These are phyloP conservation scores for Venturia pyrina DNA, from an alignment of 2,329 filamentous ascomycete genomes.

Conservation along the genomic window DNA sequence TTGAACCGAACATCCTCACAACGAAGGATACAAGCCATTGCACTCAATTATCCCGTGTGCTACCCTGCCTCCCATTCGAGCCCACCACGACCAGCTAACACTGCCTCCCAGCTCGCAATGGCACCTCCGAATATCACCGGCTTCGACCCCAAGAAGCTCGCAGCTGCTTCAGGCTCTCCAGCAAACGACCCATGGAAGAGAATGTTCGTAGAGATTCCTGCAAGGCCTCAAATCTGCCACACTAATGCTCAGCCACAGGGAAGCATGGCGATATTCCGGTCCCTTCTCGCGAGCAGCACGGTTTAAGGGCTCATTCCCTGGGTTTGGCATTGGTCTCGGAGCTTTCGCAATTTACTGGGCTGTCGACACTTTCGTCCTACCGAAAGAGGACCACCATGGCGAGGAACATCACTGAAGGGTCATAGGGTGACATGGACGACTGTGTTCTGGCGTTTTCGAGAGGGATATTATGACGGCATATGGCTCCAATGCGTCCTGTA, in stretches of 20 bases:
- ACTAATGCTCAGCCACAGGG: conserved; percentile 42
- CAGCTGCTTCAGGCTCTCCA: conserved; percentile 54
- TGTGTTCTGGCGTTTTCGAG: neutral
- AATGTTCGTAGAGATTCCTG: conserved; percentile 37
- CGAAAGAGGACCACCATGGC: conserved; percentile 9
- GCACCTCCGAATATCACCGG: conserved; percentile 70
- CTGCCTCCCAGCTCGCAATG: conserved; percentile 32
- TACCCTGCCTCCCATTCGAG: neutral
- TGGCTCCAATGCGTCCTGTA: neutral
- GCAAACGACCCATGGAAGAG: conserved; percentile 54
- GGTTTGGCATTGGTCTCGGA: conserved; percentile 82
- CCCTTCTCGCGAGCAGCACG: conserved; percentile 71
- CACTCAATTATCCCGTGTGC: neutral
- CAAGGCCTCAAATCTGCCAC: neutral
- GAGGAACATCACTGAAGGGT: conserved; percentile 1
- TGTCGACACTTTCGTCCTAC: conserved; percentile 21
- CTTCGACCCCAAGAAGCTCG: conserved; percentile 79
- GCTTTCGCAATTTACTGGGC: conserved; percentile 78
- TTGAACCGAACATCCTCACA: neutral
- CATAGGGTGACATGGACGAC: neutral
- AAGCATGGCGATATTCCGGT: conserved; percentile 89
- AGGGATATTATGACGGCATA: neutral
- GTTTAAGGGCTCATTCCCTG: conserved; percentile 78
- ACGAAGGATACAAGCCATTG: neutral
- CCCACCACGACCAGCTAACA: conserved; percentile 16